Percentiles rank a stretch among this genome's conserved stretches.
Evolutionary conservation across 2,329 filamentous ascomycete species (phyloP).

Genomic region (Xylariaceae sp.): DNA sequence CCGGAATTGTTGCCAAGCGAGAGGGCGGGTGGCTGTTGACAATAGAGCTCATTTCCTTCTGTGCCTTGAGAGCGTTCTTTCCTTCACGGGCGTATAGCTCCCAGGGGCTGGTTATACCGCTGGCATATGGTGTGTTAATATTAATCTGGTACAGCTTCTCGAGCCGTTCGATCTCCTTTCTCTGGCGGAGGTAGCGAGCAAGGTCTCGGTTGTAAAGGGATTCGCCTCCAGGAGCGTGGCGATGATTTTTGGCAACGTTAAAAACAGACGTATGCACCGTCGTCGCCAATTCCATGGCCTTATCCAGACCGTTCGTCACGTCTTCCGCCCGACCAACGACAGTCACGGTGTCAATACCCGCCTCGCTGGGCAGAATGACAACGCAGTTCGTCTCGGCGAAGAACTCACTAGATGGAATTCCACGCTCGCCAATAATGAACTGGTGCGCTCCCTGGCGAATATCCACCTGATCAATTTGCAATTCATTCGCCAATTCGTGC

Average conservation of each 20-base stretch:
- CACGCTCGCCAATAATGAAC: conserved; percentile 85
- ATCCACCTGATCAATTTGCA: conserved; percentile 71
- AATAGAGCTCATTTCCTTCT: conserved; percentile 68
- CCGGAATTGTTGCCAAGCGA: conserved; percentile 59
- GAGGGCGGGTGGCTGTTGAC: conserved; percentile 69
- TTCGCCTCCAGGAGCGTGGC: conserved; percentile 64
- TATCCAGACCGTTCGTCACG: conserved; percentile 70
- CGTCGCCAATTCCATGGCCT: conserved; percentile 81
- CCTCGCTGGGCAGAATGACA: conserved; percentile 71
- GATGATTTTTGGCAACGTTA: conserved; percentile 76
- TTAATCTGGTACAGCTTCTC: conserved; percentile 78
- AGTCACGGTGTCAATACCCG: conserved; percentile 77
- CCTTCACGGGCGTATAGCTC: conserved; percentile 82
- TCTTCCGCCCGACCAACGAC: conserved; percentile 74
- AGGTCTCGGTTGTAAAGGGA: conserved; percentile 77
- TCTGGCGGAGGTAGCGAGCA: conserved; percentile 80
- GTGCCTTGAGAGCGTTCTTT: conserved; percentile 73
- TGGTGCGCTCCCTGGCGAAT: conserved; percentile 87
- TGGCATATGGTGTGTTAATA: conserved; percentile 71
- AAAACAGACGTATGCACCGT: conserved; percentile 80
- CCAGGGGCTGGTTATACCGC: conserved; percentile 71
- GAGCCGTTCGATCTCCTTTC: conserved; percentile 74
- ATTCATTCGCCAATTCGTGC: conserved; percentile 66
- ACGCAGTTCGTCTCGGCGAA: conserved; percentile 85
- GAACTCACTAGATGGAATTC: conserved; percentile 77